Percentiles rank a stretch among this genome's conserved stretches.
Evolutionary conservation across 2,329 filamentous ascomycete species (phyloP).

Genomic region (Clonostachys sp.): DNA sequence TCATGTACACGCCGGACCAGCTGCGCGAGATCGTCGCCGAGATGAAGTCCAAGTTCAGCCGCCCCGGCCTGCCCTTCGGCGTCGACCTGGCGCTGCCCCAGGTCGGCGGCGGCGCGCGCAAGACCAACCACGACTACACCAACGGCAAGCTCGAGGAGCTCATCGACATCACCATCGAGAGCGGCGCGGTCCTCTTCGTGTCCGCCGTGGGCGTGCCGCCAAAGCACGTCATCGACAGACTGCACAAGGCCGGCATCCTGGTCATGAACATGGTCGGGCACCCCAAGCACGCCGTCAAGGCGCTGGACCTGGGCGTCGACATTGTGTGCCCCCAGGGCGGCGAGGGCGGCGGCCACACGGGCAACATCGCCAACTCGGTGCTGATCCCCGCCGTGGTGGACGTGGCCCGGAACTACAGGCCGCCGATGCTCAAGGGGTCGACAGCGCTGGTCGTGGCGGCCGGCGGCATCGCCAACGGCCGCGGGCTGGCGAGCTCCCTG

Average conservation of each 20-base stretch:
- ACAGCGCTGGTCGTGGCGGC: conserved; percentile 81
- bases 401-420: conserved; percentile 68
- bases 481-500: conserved; percentile 73
- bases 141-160: conserved; percentile 82
- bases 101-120: conserved; percentile 75
- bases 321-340: conserved; percentile 90
- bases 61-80: conserved; percentile 75
- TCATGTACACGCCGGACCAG: conserved; percentile 69
- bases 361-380: conserved; percentile 80
- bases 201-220: conserved; percentile 86
- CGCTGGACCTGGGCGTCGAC: conserved; percentile 80
- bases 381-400: conserved; percentile 85
- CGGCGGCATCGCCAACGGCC: conserved; percentile 80
- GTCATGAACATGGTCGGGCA: conserved; percentile 98
- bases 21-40: conserved; percentile 79
- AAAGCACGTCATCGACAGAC: conserved; percentile 61
- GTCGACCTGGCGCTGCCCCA: conserved; percentile 90
- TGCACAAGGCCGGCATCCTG: conserved; percentile 76
- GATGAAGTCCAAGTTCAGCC: conserved; percentile 69
- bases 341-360: conserved; percentile 91
- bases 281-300: conserved; percentile 86
- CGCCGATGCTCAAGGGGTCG: conserved; percentile 62
- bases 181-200: conserved; percentile 82
- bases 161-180: conserved; percentile 79
- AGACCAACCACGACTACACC: conserved; percentile 96